A percentile compares a stretch with the other conserved stretches of the same genome.
Conservation (phyloP, 164 flowering plant genomes). For the Nelumbo lutea region DNA sequence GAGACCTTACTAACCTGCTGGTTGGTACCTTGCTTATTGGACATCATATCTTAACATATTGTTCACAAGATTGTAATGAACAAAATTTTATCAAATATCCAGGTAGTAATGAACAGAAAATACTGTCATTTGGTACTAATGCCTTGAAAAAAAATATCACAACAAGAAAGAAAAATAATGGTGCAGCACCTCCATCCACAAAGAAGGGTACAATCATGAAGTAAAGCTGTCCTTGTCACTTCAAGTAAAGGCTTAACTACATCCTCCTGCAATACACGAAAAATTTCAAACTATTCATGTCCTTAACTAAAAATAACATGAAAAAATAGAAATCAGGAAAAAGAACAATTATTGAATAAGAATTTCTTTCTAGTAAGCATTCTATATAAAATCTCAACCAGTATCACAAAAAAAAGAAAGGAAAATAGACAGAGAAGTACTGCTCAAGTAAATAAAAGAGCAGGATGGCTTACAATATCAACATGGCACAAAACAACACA, state of each 20-base stretch:
- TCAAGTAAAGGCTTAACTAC: slow-evolving; percentile 94
- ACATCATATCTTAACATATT: no score
- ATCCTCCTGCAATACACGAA: slow-evolving; percentile 62
- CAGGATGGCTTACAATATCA: slow-evolving; percentile 66
- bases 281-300: slow-evolving; percentile 1
- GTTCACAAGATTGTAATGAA: no score
- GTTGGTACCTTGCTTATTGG: no score
- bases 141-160: no score
- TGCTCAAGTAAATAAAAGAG: background rate
- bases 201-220: slow-evolving; percentile 93
- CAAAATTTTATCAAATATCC: no score
- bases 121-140: background rate
- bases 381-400: background rate
- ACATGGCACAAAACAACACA: slow-evolving; percentile 89
- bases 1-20: no score
- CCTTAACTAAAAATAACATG: no score
- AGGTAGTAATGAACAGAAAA: background rate
- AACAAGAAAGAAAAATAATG: background rate
- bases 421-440: background rate
- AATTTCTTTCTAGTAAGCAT: background rate
- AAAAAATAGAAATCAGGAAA: no score
- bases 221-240: slow-evolving; percentile 89
- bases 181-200: slow-evolving; percentile 86
- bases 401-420: background rate
- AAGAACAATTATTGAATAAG: background rate